Evolutionary conservation across 495 filamentous ascomycete genomes (phyloP), one percentile per base, ranked within the genome.

Genomic region (Delitschia confertaspora): DNA sequence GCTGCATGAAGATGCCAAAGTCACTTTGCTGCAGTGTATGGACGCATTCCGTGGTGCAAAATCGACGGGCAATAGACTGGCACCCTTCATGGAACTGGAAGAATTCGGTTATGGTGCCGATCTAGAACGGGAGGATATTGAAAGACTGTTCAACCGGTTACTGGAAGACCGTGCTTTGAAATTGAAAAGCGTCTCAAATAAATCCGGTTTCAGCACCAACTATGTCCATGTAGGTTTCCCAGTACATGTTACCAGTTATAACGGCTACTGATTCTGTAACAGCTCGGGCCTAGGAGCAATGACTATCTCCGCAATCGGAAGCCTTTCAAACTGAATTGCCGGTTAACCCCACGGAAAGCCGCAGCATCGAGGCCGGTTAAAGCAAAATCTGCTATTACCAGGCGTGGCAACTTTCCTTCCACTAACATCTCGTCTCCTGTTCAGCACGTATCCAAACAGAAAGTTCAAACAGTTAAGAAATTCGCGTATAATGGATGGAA

Each of bases 351-450:
- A 13, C 34, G 35, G n/a, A 65, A 66, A 37, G 22, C 53, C 6
- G 67, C 66, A 42, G 69, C 66, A 42, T 48, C 42, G 14, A 69
- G 66, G 42, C 59, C 57, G 5, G 32, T 41, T 6, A 27, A 42
- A 7, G 55, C 59, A 45, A 50, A 48, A 29, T 24, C 35, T 11
- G 18, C 42, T 29, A 54, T 51, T 22, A 38, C 57, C 13, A 57
- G 40, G 29, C 53, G 58, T 14, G 44, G 62, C 19, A 60, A 67
- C 13, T 59, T 69, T 55, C 80, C 80, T 16, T 93, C 89, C 4
- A 94, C 89, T 0, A 83, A 86, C 41, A 73, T 95, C 7, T 88
- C 91, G 2, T 94, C 91, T 8, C 89, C 91, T 4, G 60, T 86
- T 3, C 71, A 80, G 58, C 68, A 67, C 26, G 74, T 67, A 11